phyloP scores from a whole-genome alignment of 306 rosid genomes.

The Neltuma alba region DNA sequence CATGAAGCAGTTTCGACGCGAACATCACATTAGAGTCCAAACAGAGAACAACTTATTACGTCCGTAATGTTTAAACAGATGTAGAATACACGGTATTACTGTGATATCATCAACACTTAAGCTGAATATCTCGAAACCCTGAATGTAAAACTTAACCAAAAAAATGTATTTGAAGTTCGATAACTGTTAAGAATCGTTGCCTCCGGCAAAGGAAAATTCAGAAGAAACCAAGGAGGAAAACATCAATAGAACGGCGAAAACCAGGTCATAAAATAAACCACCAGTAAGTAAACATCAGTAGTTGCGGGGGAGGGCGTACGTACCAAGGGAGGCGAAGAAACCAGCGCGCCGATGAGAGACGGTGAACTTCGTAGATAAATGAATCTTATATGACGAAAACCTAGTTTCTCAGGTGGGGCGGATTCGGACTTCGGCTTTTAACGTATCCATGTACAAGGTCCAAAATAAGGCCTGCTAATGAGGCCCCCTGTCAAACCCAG shows the following conservation, averaged over 20 bases:
- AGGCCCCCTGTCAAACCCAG: neutral
- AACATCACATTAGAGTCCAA: neutral
- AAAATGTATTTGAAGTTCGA: neutral
- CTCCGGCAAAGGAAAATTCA: neutral
- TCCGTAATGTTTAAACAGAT: neutral
- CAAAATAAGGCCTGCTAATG: neutral
- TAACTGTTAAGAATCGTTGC: neutral
- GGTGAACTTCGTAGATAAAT: neutral
- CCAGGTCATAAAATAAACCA: neutral
- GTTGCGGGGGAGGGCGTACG: neutral
- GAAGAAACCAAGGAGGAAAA: neutral
- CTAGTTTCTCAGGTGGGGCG: neutral
- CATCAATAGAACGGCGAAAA: neutral
- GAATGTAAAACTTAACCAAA: neutral
- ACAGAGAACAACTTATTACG: neutral
- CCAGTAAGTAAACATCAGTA: neutral
- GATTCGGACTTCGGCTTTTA: neutral
- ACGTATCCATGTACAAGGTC: neutral
- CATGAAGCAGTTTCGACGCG: neutral
- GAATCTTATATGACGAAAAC: neutral
- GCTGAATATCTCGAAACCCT: no score
- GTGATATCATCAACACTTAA: neutral
- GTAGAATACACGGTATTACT: neutral
- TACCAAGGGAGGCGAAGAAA: conserved; percentile 7
- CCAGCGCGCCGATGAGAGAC: neutral